Conservation (phyloP, 371 early-diverging fungal genomes). For the Syncephalis fuscata region DNA sequence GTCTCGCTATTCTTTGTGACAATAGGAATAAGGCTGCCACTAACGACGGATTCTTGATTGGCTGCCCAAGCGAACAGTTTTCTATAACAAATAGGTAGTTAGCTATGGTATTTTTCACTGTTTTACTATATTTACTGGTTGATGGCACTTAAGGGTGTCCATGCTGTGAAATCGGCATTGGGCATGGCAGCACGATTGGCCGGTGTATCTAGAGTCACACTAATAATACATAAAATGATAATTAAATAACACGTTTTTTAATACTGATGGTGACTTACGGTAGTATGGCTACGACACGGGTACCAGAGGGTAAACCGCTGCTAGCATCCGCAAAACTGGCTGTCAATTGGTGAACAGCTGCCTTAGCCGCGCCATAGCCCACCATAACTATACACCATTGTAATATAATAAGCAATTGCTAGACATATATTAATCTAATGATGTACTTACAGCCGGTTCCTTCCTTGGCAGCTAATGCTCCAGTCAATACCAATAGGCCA, state of each 20-base stretch:
- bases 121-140: conserved; percentile 34
- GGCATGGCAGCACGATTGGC: conserved; percentile 83
- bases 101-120: background rate
- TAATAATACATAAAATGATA: conserved; percentile 8
- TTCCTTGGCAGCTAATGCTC: conserved; percentile 58
- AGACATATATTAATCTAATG: background rate
- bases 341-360: conserved; percentile 84
- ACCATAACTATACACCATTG: conserved; percentile 36
- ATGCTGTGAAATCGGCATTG: conserved; percentile 62
- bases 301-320: conserved; percentile 58
- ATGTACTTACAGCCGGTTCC: conserved; percentile 22
- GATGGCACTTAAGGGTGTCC: conserved; percentile 73
- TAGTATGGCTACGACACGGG: conserved; percentile 53
- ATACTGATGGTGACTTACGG: conserved; percentile 40
- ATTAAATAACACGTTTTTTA: background rate
- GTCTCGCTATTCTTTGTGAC: conserved; percentile 30
- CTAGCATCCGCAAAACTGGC: conserved; percentile 50
- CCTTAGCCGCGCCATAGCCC: conserved; percentile 92
- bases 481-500: conserved; percentile 71
- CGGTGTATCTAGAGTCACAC: conserved; percentile 83
- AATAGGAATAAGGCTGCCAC: conserved; percentile 32
- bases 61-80: conserved; percentile 30
- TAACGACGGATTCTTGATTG: conserved; percentile 18
- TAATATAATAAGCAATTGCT: background rate
- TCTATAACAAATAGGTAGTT: conserved; percentile 10